These are phyloP conservation scores for Podosphaera xanthii DNA, from an alignment of 2,329 filamentous ascomycete genomes.

Conservation along the genomic window DNA sequence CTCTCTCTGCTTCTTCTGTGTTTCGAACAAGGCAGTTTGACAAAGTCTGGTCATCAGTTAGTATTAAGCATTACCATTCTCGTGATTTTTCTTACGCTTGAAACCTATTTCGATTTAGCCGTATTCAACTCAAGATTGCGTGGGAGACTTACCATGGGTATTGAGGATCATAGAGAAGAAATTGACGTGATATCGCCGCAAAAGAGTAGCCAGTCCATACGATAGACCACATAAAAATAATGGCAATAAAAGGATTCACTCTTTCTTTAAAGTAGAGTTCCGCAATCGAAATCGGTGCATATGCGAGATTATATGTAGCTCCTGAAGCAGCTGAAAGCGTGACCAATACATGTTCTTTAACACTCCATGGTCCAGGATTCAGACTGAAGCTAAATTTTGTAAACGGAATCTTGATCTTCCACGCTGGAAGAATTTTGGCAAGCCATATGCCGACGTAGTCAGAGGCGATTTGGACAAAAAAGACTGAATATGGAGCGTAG, in stretches of 20 bases:
- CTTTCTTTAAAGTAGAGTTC: conserved; percentile 31
- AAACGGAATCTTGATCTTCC: conserved; percentile 21
- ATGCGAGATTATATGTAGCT: conserved; percentile 27
- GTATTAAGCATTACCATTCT: too few relatives aligned
- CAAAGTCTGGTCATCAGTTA: conserved; percentile 14
- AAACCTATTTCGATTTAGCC: conserved; percentile 18
- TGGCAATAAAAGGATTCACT: conserved; percentile 28
- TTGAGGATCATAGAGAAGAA: conserved; percentile 33
- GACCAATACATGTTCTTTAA: conserved; percentile 14
- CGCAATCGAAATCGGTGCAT: conserved; percentile 28
- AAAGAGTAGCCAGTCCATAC: conserved; percentile 36
- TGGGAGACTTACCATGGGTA: conserved; percentile 23
- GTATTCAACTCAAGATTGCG: not conserved
- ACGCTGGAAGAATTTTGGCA: conserved; percentile 22
- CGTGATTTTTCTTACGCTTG: conserved; percentile 18
- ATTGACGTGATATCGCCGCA: conserved; percentile 31
- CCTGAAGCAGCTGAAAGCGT: conserved; percentile 27
- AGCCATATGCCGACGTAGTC: conserved; percentile 24
- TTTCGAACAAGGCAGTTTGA: conserved; percentile 35
- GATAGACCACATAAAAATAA: conserved; percentile 37
- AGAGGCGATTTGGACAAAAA: conserved; percentile 10
- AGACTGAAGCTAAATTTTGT: conserved; percentile 20
- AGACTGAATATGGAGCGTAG: conserved; percentile 2
- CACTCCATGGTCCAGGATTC: conserved; percentile 14
- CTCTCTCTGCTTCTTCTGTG: conserved; percentile 27